Base-by-base conservation (phyloP, 2,329 filamentous ascomycete species). In the Colletotrichum sp. region DNA sequence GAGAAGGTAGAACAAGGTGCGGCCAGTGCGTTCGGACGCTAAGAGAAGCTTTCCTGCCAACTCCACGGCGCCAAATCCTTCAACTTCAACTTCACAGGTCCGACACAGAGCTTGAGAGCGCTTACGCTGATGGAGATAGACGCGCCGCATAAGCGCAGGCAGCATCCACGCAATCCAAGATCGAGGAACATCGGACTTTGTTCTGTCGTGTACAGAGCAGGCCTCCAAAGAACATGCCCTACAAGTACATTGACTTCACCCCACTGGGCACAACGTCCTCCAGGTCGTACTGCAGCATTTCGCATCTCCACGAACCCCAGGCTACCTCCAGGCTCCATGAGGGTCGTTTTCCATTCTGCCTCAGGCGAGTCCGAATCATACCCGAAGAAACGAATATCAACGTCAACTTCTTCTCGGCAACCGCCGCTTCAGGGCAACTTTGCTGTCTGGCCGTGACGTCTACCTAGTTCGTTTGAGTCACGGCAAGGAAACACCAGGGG, bases 1-100 rank as follows among this genome's bases (percentile, higher is more conserved):
- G 24, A 52, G 59, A 13, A 32, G 13, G n/a, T 21, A 26, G 36
- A 75, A 75, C 71, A 77, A 77, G 66, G 66, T 77, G 75, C 63
- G 75, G 75, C 71, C 75, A 77, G 75, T 77, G 75, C 75, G 72
- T 68, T 75, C 66, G 65, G 74, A 66, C 73, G 70, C 73, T 73
- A 76, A 28, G 18, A 57, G 64, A 69, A 73, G 73, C 57, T 73
- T 67, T 66, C 13, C 39, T 68, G 39, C 55, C 52, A 64, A 66
- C 66, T 75, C 71, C 71, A 75, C 66, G 65, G 34, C 65, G 60
- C 75, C 71, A 75, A 75, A 71, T 66, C 52, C 65, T 67, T 24
- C 65, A 55, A 62, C 30, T 59, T 64, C 71, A 67, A 77, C 75
- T 8, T 71, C 75, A 55, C 60, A 32, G 39, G 13, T 32, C 28